phyloP scores from a whole-genome alignment of 2,329 filamentous ascomycete genomes.

The Fusarium duplospermum region DNA sequence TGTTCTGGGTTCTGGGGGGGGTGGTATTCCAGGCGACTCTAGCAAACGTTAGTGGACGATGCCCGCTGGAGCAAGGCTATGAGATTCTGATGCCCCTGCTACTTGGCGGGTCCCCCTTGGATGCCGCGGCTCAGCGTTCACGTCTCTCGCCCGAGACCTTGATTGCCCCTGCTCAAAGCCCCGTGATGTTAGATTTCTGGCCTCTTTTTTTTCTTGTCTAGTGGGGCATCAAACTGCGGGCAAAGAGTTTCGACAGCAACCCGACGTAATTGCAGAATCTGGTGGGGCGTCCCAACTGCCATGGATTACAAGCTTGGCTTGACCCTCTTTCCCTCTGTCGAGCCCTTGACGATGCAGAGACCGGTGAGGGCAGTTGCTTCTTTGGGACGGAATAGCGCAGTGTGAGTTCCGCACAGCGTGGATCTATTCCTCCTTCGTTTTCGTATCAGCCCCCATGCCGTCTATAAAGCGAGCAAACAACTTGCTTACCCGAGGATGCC shows the following conservation, averaged over 20 bases:
- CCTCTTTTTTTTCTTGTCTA: background rate
- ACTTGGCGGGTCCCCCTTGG: conserved; percentile 12
- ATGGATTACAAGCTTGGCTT: conserved; percentile 7
- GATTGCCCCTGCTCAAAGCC: background rate
- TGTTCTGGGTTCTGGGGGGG: background rate
- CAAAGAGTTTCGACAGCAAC: conserved; percentile 7
- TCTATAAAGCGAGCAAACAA: background rate
- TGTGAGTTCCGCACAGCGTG: conserved; percentile 18
- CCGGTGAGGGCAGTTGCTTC: conserved; percentile 14
- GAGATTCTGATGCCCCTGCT: conserved; percentile 5
- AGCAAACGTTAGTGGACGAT: conserved; percentile 1
- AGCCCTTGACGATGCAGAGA: background rate
- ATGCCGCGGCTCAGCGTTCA: conserved; percentile 29
- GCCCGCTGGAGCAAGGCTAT: background rate
- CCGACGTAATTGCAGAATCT: conserved; percentile 28
- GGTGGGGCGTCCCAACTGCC: conserved; percentile 20
- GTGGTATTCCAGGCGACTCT: conserved; percentile 16
- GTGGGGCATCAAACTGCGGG: conserved; percentile 6
- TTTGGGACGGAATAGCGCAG: conserved; percentile 1
- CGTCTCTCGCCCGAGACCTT: background rate
- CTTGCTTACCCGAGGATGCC: conserved; percentile 26
- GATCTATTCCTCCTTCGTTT: conserved; percentile 23
- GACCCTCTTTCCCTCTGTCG: background rate
- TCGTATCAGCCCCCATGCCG: conserved; percentile 11
- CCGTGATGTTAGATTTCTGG: conserved; percentile 8